Conservation (phyloP, 441 rosid genomes). For the Erodium moschatum region DNA sequence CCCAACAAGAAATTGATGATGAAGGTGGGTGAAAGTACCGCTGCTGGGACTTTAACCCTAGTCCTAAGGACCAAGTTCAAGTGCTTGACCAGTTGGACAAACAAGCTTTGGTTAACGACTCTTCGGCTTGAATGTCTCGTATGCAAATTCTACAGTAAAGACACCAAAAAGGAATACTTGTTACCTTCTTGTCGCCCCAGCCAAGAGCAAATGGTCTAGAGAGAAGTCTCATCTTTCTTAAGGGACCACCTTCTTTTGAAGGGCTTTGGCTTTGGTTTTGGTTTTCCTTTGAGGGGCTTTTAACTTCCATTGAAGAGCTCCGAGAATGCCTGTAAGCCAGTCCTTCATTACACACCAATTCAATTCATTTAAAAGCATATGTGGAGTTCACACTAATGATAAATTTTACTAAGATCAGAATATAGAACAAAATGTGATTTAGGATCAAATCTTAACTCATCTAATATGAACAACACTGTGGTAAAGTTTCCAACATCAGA, state of each 20-base stretch:
- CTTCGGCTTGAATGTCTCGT: too few species aligned
- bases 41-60: too few species aligned
- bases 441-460: background rate
- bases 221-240: conserved; percentile 69
- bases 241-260: conserved; percentile 26
- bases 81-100: conserved; percentile 3
- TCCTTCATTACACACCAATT: background rate
- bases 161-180: conserved; percentile 1
- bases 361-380: background rate
- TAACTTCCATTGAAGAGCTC: conserved; percentile 22
- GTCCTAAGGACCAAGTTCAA: conserved; percentile 10
- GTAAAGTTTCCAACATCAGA: background rate
- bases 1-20: too few species aligned
- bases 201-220: conserved; percentile 86
- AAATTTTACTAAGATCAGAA: too few species aligned
- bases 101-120: too few species aligned
- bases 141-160: background rate
- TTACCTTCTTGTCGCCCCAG: conserved; percentile 88
- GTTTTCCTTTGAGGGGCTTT: conserved; percentile 35
- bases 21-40: too few species aligned
- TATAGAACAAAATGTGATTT: background rate
- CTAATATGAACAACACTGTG: background rate
- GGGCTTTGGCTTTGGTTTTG: too few species aligned
- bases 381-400: background rate
- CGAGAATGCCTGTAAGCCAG: conserved; percentile 23